phyloP scores from a whole-genome alignment of 2,329 filamentous ascomycete genomes.

The Penicillium hordei region DNA sequence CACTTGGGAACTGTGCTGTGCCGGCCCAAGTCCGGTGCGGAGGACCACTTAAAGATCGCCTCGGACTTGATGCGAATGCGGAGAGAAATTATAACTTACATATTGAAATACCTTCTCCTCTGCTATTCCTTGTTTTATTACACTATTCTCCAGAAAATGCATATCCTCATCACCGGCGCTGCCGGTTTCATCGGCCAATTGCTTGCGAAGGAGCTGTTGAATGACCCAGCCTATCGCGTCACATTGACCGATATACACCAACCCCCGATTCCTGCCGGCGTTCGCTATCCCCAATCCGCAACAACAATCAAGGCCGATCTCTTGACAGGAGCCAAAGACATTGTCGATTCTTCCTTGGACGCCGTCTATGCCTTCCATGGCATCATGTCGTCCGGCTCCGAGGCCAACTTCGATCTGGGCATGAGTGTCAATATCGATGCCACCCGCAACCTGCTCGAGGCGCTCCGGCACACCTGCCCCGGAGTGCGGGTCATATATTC shows the following conservation, averaged over 20 bases:
- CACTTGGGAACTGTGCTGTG: conserved; percentile 7
- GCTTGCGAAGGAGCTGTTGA: conserved; percentile 57
- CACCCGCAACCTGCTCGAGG: conserved; percentile 56
- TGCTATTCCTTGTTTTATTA: not conserved
- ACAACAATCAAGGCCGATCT: conserved; percentile 55
- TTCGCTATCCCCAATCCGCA: conserved; percentile 52
- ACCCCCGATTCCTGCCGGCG: conserved; percentile 52
- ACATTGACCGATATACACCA: conserved; percentile 59
- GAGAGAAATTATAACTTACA: conserved; percentile 25
- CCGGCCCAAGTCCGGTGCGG: conserved; percentile 36
- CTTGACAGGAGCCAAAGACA: conserved; percentile 42
- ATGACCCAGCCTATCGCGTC: conserved; percentile 49
- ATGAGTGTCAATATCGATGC: conserved; percentile 62
- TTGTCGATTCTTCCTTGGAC: conserved; percentile 48
- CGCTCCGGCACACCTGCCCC: conserved; percentile 50
- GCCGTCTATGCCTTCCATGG: conserved; percentile 64
- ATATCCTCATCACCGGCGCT: conserved; percentile 63
- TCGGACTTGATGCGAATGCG: conserved; percentile 42
- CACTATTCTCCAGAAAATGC: conserved; percentile 30
- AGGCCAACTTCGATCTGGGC: conserved; percentile 61
- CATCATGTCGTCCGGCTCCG: conserved; percentile 65
- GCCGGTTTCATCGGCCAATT: conserved; percentile 66
- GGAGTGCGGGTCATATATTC: conserved; percentile 62
- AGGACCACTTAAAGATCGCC: conserved; percentile 18
- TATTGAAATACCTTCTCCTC: not conserved